Percentiles rank a stretch among this genome's conserved stretches.
These are phyloP conservation scores for Trichopus zeylanicus DNA, from an alignment of 116 monocot species.

Conservation along the genomic window DNA sequence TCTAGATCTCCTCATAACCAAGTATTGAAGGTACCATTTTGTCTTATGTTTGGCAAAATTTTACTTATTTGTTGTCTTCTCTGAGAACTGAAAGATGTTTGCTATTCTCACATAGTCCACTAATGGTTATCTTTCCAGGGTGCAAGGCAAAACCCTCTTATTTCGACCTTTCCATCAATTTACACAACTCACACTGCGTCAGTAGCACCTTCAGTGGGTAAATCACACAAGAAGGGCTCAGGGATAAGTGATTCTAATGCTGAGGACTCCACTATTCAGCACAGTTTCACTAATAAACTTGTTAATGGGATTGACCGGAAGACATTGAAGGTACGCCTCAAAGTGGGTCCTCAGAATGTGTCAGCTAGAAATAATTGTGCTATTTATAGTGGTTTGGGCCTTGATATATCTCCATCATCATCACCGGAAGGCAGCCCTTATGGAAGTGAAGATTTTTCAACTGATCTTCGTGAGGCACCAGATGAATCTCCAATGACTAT, in stretches of 20 bases:
- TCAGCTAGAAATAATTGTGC: slow-evolving; percentile 56
- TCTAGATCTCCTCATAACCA: slow-evolving; percentile 39
- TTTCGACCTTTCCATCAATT: slow-evolving; percentile 26
- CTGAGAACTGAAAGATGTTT: neutral
- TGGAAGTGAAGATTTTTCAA: slow-evolving; percentile 29
- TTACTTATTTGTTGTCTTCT: neutral
- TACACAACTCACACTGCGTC: slow-evolving; percentile 16
- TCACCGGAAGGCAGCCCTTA: slow-evolving; percentile 10
- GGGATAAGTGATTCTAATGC: slow-evolving; percentile 7
- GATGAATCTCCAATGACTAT: slow-evolving; percentile 65
- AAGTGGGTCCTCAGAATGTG: slow-evolving; percentile 55
- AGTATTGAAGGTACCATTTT: slow-evolving; percentile 36
- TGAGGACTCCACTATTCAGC: slow-evolving; percentile 13
- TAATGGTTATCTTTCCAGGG: slow-evolving; percentile 13
- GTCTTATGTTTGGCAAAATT: neutral
- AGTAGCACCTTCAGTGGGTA: slow-evolving; percentile 12
- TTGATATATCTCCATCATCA: slow-evolving; percentile 15
- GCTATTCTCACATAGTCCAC: neutral
- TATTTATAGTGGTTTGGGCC: slow-evolving; percentile 36
- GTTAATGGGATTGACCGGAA: slow-evolving; percentile 37
- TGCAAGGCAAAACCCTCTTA: slow-evolving; percentile 25
- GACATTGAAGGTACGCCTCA: slow-evolving; percentile 81
- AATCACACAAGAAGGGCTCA: slow-evolving; percentile 25
- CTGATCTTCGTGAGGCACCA: slow-evolving; percentile 22
- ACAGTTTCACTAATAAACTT: slow-evolving; percentile 22